Conservation (phyloP, 768 basidiomycete species). For the Tulasnella calospora region DNA sequence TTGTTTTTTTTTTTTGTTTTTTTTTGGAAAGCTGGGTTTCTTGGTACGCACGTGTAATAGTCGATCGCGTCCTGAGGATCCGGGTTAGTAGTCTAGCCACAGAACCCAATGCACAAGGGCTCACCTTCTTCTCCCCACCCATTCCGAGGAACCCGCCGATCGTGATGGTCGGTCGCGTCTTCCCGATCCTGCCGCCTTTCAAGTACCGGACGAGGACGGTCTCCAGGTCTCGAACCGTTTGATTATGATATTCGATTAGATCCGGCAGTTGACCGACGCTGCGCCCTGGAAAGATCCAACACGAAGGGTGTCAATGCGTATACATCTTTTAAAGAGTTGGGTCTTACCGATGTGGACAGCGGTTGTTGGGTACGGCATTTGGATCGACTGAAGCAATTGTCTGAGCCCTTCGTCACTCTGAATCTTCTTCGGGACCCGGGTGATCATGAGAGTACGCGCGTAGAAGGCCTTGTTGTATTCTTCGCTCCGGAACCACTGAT, state of each 20-base stretch:
- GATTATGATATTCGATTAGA: slow-evolving; percentile 86
- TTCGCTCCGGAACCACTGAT: slow-evolving; percentile 65
- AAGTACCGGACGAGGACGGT: slow-evolving; percentile 83
- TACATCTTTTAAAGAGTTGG: neutral
- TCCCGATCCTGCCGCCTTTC: slow-evolving; percentile 71
- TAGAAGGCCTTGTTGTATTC: slow-evolving; percentile 83
- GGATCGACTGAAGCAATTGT: slow-evolving; percentile 63
- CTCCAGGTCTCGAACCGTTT: slow-evolving; percentile 91
- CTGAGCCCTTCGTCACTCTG: slow-evolving; percentile 83
- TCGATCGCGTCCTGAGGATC: slow-evolving; percentile 73
- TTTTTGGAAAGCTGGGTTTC: too few relatives aligned
- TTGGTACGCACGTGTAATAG: slow-evolving; percentile 69
- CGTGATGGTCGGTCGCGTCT: slow-evolving; percentile 73
- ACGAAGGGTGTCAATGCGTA: neutral
- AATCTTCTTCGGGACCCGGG: slow-evolving; percentile 68
- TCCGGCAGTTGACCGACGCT: slow-evolving; percentile 84
- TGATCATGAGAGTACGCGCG: slow-evolving; percentile 83
- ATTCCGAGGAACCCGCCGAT: slow-evolving; percentile 76
- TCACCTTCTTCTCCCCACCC: slow-evolving; percentile 65
- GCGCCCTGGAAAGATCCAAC: slow-evolving; percentile 43
- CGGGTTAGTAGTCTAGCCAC: neutral
- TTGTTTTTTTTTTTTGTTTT: too few relatives aligned
- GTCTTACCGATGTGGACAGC: slow-evolving; percentile 66
- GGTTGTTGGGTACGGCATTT: slow-evolving; percentile 84
- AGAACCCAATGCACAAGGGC: neutral